Base-by-base conservation (phyloP, 2,329 filamentous ascomycete genomes). In the Penicillium sp. region DNA sequence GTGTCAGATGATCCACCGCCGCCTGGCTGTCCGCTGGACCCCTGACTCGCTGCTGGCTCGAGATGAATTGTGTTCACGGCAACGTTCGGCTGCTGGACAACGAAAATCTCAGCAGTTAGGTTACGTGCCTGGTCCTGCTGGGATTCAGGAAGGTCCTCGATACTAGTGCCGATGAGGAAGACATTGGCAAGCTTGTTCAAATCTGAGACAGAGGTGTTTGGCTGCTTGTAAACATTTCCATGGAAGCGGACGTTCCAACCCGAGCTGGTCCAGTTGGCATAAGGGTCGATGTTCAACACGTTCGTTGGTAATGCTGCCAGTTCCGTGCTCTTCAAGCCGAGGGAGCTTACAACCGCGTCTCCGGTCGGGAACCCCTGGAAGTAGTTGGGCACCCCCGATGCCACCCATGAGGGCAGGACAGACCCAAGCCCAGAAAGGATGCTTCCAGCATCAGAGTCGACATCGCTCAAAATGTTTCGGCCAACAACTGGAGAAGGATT, bases 201-300 rank as follows among this genome's bases (percentile, higher is more conserved):
- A 58, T 81, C 87, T 29, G 75, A 72, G 57, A 81, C 75, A 1
- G 78, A 79, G 29, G 87, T 83, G 51, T 87, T 80, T 1, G 87
- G 87, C 54, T 86, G 80, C 67, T 89, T 90, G 76, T 84, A 91
- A n/a, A 90, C 83, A 61, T 89, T 89, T 58, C 87, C 88, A 57
- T 87, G 87, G 54, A 90, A 81, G 25, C 86, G 79, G 3, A 90
- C 77, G 54, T 84, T 88, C 88, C 88, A 91, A 29, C 85, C 85
- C 50, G 82, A 70, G n/a, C 83, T 75, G 1, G 87, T 90, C 82
- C 85, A 91, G 56, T 91, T 91, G n/a, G 78, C 87, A 57, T 86
- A 86, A 9, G 53, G 57, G 31, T 57, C 54, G 10, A 60, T 56
- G 29, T 60, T 60, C 25, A 60, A 45, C 18, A 59, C 57, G 39